A percentile compares a stretch with the other conserved stretches of the same genome.
Conservation (phyloP, 306 rosid species). For the Urtica urens region DNA sequence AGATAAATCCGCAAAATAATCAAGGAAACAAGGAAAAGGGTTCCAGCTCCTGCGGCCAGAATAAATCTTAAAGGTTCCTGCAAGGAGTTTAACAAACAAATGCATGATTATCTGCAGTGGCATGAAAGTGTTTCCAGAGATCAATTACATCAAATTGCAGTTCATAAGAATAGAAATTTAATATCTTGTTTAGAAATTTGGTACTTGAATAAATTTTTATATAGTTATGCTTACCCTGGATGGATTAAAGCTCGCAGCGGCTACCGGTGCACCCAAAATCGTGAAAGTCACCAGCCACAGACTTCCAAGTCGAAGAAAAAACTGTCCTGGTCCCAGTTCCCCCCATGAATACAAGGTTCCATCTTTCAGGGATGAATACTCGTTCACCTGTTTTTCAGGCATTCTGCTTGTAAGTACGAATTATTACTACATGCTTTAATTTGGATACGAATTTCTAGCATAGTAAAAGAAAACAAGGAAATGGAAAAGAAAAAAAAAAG, state of each 20-base stretch:
- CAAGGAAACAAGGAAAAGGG: slow-evolving; percentile 80
- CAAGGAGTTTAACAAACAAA: slow-evolving; percentile 14
- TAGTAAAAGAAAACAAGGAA: not conserved
- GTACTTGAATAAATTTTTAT: not conserved
- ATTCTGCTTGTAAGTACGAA: slow-evolving; percentile 4
- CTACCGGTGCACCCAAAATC: slow-evolving; percentile 67
- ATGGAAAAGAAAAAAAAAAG: not conserved
- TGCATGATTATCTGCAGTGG: slow-evolving; percentile 4
- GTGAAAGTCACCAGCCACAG: slow-evolving; percentile 77
- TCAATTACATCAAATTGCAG: not conserved
- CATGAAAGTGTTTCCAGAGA: slow-evolving; percentile 3
- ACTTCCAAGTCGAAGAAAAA: slow-evolving; percentile 89
- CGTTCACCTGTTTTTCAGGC: slow-evolving; percentile 59
- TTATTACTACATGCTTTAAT: not conserved
- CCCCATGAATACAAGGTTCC: slow-evolving; percentile 81
- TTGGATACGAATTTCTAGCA: not conserved
- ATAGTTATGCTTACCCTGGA: slow-evolving; percentile 46
- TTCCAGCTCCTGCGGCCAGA: slow-evolving; percentile 96
- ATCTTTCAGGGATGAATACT: slow-evolving; percentile 79
- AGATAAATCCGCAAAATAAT: slow-evolving; percentile 79
- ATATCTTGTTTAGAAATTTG: no score
- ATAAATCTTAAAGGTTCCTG: slow-evolving; percentile 90
- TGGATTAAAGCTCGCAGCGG: slow-evolving; percentile 97
- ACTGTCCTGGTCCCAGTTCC: slow-evolving; percentile 71
- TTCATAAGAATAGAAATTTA: slow-evolving; percentile 2